Evolutionary conservation across 1,139 yeast species (phyloP).

Genomic region (Hyphopichia wangnamkhiaoensis): DNA sequence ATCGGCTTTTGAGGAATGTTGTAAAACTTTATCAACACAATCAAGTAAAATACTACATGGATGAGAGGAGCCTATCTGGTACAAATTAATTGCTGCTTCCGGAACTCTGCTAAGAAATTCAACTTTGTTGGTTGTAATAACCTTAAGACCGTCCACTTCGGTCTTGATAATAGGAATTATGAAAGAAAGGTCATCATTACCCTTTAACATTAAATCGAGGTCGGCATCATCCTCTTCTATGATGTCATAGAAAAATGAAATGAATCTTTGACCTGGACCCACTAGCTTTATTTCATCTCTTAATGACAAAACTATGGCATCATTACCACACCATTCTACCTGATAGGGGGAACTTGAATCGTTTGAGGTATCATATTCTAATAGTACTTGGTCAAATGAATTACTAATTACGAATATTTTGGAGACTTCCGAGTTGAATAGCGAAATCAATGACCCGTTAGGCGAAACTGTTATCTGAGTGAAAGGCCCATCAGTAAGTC

Average conservation of each 20-base stretch:
- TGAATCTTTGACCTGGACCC: conserved; percentile 70
- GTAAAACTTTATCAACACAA: conserved; percentile 71
- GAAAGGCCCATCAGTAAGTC: conserved; percentile 61
- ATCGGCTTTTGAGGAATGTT: conserved; percentile 80
- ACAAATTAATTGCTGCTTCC: conserved; percentile 57
- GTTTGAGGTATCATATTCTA: conserved; percentile 48
- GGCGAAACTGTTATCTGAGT: conserved; percentile 56
- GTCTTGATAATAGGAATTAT: conserved; percentile 44
- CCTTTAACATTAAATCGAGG: conserved; percentile 19
- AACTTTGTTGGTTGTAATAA: conserved; percentile 57
- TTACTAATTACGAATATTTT: conserved; percentile 56
- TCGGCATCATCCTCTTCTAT: conserved; percentile 33
- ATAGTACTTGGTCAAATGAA: conserved; percentile 51
- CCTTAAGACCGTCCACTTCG: conserved; percentile 72
- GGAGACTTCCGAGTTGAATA: conserved; percentile 45
- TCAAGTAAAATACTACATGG: conserved; percentile 84
- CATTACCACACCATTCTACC: conserved; percentile 84
- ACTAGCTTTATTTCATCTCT: conserved; percentile 67
- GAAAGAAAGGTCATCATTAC: conserved; percentile 26
- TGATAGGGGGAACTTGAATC: conserved; percentile 41
- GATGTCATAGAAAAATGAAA: conserved; percentile 47
- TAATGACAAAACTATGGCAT: conserved; percentile 65
- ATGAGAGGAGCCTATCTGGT: conserved; percentile 79
- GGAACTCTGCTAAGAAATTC: conserved; percentile 72
- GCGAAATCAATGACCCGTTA: conserved; percentile 59